Conservation (phyloP, 306 rosid genomes). For the Cicer chorassanicum region DNA sequence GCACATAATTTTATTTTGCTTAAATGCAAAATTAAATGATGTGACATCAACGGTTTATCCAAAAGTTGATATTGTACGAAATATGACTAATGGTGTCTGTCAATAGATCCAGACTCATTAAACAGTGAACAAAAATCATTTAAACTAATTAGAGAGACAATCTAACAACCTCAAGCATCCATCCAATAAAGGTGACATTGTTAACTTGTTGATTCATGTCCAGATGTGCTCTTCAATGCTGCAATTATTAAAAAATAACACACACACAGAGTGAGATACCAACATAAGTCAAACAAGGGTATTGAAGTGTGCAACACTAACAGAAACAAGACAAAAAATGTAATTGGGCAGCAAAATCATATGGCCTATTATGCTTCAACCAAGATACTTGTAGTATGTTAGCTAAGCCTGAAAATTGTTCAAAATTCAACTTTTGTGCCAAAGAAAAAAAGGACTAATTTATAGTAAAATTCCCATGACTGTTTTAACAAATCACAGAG, state of each 20-base stretch:
- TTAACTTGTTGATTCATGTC: constrained; percentile 95
- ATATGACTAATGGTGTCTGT: no score
- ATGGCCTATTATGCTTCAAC: no score
- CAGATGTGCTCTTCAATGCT: constrained; percentile 91
- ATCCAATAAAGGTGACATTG: constrained; percentile 82
- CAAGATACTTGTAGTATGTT: no score
- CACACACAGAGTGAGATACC: background rate
- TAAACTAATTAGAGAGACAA: constrained; percentile 17
- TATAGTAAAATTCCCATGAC: background rate
- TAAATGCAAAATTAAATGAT: no score
- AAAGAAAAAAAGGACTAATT: no score
- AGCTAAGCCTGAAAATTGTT: no score
- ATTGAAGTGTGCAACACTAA: background rate
- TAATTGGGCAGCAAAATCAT: background rate
- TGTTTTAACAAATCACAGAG: no score
- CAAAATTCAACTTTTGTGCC: no score
- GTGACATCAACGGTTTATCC: no score
- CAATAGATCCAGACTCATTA: no score
- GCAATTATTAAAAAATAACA: constrained; percentile 42
- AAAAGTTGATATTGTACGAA: no score
- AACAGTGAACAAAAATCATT: background rate
- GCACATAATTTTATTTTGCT: no score
- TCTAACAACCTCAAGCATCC: constrained; percentile 79
- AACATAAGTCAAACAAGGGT: background rate
- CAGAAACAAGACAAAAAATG: background rate